Evolutionary conservation across 768 basidiomycete species (phyloP), one percentile per base, ranked within the genome.

Genomic region (Leccinum uliginosum): DNA sequence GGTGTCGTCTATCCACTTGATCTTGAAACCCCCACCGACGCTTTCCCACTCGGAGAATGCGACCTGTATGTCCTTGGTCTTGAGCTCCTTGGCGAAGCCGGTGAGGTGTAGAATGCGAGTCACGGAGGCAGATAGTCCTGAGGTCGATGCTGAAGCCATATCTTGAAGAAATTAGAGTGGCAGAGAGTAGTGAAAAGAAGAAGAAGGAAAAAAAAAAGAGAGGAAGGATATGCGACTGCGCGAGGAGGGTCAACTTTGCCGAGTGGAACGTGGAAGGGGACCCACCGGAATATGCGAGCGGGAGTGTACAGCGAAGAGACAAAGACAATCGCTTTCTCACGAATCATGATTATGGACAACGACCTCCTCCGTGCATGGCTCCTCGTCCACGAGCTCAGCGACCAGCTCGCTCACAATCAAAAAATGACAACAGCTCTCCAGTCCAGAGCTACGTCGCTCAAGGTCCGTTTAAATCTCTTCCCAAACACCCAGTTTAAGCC

Each of bases 1-100:
- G 35, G 92, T 93, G 74, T 99, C 97, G 73, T 99, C 95, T 65
- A 85, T 83, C 97, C 97, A 99, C 72, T 99, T 99, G 71, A 99
- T 95, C 81, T 95, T 93, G 79, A 96, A 97, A 23, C 97, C 97
- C 27, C 96, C 97, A 55, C 79, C 83, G 52, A 86, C 77, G 58
- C 75, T 80, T 66, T 97, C 93, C 82, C 89, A 98, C 46, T 94
- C 93, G 50, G 86, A 78, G 72, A 98, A 97, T 46, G 93, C 89
- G 44, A 80, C 69, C 69, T 98, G 94, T 50, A 99, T 91, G 74
- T 99, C 97, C 72, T 93, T 88, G 51, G 97, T 99, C 79, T 98
- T 99, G 67, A 99, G 84, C 76, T 94, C 89, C 70, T 94, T 89
- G 10, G 91, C 83, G 70, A 99, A 99, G 64, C 93, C 91, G n/a